Evolutionary conservation across 2,329 filamentous ascomycete genomes (phyloP).

Genomic region (Paecilomyces variotii): DNA sequence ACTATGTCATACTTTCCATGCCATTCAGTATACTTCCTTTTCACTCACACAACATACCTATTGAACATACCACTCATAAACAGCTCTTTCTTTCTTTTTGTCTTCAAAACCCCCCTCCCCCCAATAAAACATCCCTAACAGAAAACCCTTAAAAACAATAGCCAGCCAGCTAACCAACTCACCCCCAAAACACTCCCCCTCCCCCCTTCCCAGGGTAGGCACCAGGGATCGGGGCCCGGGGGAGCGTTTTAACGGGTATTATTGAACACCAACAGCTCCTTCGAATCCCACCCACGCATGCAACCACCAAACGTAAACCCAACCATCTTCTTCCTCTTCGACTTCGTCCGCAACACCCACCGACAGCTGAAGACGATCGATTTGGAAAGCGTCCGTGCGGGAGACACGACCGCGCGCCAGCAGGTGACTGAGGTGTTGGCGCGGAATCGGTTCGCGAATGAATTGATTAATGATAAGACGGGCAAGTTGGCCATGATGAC

Average conservation of each 20-base stretch:
- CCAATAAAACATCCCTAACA: too few species aligned
- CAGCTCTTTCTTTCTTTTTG: background rate
- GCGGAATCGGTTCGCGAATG: conserved; percentile 20
- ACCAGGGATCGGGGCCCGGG: too few species aligned
- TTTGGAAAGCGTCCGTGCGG: conserved; percentile 13
- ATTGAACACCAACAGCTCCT: conserved; percentile 13
- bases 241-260: too few species aligned
- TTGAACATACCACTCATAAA: background rate
- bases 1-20: background rate
- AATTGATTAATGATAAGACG: conserved; percentile 18
- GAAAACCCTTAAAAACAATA: too few species aligned
- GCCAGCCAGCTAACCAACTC: background rate
- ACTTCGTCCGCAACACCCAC: conserved; percentile 65
- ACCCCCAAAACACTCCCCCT: background rate
- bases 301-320: conserved; percentile 21
- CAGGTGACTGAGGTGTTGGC: conserved; percentile 17
- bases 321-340: conserved; percentile 46
- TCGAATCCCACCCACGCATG: conserved; percentile 24
- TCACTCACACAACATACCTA: background rate
- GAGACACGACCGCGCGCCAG: conserved; percentile 10
- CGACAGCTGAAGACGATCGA: conserved; percentile 24
- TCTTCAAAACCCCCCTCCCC: too few species aligned
- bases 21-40: background rate
- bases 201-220: background rate
- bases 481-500: conserved; percentile 24